Evolutionary conservation across 2,329 filamentous ascomycete species (phyloP).

Genomic region (Fusarium agapanthi): DNA sequence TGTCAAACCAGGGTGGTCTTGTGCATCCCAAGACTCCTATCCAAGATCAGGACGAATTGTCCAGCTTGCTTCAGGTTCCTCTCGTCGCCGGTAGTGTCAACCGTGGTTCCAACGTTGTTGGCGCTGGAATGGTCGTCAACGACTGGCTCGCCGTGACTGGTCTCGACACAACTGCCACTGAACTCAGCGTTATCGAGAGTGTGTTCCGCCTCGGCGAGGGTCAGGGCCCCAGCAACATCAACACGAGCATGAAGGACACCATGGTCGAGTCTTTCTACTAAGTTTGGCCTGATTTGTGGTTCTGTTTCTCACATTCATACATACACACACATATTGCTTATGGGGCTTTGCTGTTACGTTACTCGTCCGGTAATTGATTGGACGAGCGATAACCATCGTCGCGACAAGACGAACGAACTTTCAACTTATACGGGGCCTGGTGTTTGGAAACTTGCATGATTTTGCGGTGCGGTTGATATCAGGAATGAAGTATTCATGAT

Average conservation of each 20-base stretch:
- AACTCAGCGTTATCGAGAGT: slow-evolving; percentile 94
- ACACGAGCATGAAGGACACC: slow-evolving; percentile 90
- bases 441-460: slow-evolving; percentile 33
- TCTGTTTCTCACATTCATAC: slow-evolving; percentile 7
- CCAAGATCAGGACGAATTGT: slow-evolving; percentile 97
- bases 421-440: slow-evolving; percentile 34
- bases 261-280: slow-evolving; percentile 99
- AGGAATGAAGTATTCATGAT: slow-evolving; percentile 28
- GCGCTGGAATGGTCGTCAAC: slow-evolving; percentile 70
- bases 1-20: slow-evolving; percentile 95
- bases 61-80: slow-evolving; percentile 90
- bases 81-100: slow-evolving; percentile 95
- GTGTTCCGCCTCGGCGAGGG: slow-evolving; percentile 96
- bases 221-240: slow-evolving; percentile 78
- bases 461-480: slow-evolving; percentile 21
- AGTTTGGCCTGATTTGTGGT: slow-evolving; percentile 36
- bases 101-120: slow-evolving; percentile 92
- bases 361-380: slow-evolving; percentile 13
- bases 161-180: slow-evolving; percentile 94
- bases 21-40: slow-evolving; percentile 97
- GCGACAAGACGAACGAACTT: slow-evolving; percentile 1
- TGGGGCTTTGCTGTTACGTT: slow-evolving; percentile 24
- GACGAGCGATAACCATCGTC: slow-evolving; percentile 15
- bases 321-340: slow-evolving; percentile 1
- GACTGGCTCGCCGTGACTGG: slow-evolving; percentile 97